Evolutionary conservation across 1,284 basidiomycete genomes (phyloP).

Genomic region (Pisolithus thermaeus): DNA sequence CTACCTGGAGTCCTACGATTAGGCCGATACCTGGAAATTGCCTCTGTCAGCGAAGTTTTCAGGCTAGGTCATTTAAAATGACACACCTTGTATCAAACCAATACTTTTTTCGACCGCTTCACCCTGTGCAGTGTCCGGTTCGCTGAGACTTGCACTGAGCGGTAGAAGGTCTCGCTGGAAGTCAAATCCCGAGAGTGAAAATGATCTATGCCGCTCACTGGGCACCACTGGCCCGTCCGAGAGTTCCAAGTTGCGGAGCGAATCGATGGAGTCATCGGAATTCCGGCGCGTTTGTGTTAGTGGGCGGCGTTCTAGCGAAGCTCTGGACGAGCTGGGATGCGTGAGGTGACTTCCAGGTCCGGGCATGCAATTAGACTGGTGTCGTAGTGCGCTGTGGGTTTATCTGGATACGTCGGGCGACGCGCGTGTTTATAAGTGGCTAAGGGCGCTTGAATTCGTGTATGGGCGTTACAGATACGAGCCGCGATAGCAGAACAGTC

Average conservation of each 20-base stretch:
- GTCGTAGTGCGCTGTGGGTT: not conserved
- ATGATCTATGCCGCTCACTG: slow-evolving; percentile 45
- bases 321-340: slow-evolving; percentile 11
- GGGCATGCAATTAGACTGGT: slow-evolving; percentile 13
- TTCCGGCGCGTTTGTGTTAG: slow-evolving; percentile 38
- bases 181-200: slow-evolving; percentile 73
- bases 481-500: no score
- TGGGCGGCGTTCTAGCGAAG: slow-evolving; percentile 21
- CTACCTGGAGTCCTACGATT: slow-evolving; percentile 73
- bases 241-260: slow-evolving; percentile 71
- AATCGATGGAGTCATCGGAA: slow-evolving; percentile 58
- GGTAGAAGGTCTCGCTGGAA: slow-evolving; percentile 76
- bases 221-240: slow-evolving; percentile 51
- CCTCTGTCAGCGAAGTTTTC: slow-evolving; percentile 4
- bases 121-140: slow-evolving; percentile 45
- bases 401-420: not conserved
- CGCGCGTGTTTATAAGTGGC: not conserved
- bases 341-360: slow-evolving; percentile 15
- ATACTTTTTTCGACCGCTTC: slow-evolving; percentile 64
- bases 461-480: no score
- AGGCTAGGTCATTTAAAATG: slow-evolving; percentile 5
- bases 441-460: not conserved
- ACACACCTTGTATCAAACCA: slow-evolving; percentile 67
- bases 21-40: slow-evolving; percentile 66
- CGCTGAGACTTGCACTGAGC: slow-evolving; percentile 67